Evolutionary conservation across 2,329 filamentous ascomycete genomes (phyloP).

Genomic region (Chrysoporthe deuterocubensis): DNA sequence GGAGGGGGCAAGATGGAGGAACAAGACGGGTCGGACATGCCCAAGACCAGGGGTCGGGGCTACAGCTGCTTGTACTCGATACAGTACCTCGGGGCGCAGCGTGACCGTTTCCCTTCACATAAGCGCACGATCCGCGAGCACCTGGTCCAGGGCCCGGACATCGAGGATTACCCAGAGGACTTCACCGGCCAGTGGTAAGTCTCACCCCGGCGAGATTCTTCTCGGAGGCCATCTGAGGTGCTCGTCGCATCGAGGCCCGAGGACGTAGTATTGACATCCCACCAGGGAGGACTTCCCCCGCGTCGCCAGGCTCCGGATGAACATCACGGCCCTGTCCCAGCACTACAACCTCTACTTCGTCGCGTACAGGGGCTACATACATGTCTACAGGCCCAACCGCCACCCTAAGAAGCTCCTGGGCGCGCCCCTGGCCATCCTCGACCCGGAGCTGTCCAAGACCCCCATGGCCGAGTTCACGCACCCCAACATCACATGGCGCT

Average conservation of each 20-base stretch:
- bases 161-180: slow-evolving; percentile 12
- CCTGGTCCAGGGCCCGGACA: slow-evolving; percentile 14
- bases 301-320: slow-evolving; percentile 47
- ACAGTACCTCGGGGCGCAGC: slow-evolving; percentile 3
- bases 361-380: slow-evolving; percentile 60
- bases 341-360: slow-evolving; percentile 66
- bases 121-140: slow-evolving; percentile 7
- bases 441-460: slow-evolving; percentile 18
- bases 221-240: background rate
- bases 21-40: background rate
- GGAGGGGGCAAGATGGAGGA: background rate
- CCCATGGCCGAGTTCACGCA: slow-evolving; percentile 18
- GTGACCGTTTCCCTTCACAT: slow-evolving; percentile 5
- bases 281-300: slow-evolving; percentile 33
- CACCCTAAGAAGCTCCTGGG: slow-evolving; percentile 52
- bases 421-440: slow-evolving; percentile 54
- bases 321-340: slow-evolving; percentile 63
- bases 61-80: background rate
- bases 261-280: background rate
- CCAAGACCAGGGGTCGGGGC: slow-evolving; percentile 1
- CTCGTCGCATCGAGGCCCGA: background rate
- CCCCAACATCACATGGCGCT: slow-evolving; percentile 36
- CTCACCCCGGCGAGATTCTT: background rate
- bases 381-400: slow-evolving; percentile 58
- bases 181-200: slow-evolving; percentile 26